phyloP scores from a whole-genome alignment of 371 early-diverging fungal genomes.

The Rhizopus microsporus region DNA sequence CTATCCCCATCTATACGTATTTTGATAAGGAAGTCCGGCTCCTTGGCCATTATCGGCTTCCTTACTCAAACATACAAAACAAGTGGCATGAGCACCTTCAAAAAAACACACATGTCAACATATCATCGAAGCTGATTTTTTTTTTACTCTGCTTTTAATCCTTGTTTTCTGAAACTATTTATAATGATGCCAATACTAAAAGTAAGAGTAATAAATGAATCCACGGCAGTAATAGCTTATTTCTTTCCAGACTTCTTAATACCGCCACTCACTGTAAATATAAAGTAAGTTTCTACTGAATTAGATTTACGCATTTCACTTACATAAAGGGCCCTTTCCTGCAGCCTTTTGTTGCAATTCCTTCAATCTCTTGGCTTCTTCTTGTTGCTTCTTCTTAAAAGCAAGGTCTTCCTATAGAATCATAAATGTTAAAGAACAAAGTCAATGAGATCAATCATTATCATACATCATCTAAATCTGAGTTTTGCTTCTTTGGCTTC shows the following conservation, averaged over 20 bases:
- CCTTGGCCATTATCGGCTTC: no score
- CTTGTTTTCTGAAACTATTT: no score
- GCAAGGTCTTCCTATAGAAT: conserved; percentile 62
- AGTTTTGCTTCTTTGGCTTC: conserved; percentile 69
- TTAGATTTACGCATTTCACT: conserved; percentile 28
- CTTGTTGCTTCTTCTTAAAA: conserved; percentile 82
- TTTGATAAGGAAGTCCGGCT: no score
- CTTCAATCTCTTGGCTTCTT: conserved; percentile 83
- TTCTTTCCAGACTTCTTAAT: conserved; percentile 84
- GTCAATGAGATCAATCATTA: background rate
- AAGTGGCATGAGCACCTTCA: no score
- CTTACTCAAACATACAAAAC: no score
- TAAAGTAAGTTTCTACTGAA: background rate
- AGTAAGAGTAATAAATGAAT: no score
- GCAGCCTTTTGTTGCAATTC: conserved; percentile 77
- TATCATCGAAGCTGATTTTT: no score
- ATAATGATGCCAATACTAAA: no score
- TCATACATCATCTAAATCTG: conserved; percentile 63
- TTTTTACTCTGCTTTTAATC: no score
- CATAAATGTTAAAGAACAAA: conserved; percentile 4
- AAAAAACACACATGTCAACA: no score
- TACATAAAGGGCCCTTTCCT: conserved; percentile 77
- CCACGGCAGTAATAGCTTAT: conserved; percentile 33
- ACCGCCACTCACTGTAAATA: conserved; percentile 60
- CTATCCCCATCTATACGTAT: no score